Base-by-base conservation (phyloP, 1,284 basidiomycete genomes). In the Pseudozyma flocculosa region DNA sequence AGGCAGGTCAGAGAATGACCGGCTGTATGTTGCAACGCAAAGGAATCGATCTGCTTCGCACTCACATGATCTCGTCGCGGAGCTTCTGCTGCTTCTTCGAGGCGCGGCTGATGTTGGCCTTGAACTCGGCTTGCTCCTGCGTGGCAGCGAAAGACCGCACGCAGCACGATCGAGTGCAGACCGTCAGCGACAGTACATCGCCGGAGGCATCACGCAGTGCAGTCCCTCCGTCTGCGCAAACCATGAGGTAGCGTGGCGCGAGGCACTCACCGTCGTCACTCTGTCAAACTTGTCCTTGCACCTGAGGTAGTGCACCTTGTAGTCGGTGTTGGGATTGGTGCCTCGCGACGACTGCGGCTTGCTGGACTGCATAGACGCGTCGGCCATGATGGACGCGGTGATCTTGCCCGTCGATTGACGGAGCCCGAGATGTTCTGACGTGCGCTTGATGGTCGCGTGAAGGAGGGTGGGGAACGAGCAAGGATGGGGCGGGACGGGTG, bases 201-300 rank as follows among this genome's bases (percentile, higher is more conserved):
- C n/a, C n/a, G n/a, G n/a, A n/a, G n/a, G n/a, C n/a, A n/a, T n/a
- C n/a, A n/a, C n/a, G n/a, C n/a, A n/a, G n/a, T n/a, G n/a, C n/a
- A n/a, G n/a, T n/a, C n/a, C n/a, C n/a, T n/a, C n/a, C n/a, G n/a
- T n/a, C n/a, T n/a, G n/a, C n/a, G n/a, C n/a, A n/a, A n/a, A n/a
- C n/a, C n/a, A n/a, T n/a, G n/a, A n/a, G n/a, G n/a, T n/a, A n/a
- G n/a, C n/a, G n/a, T n/a, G n/a, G n/a, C n/a, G n/a, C n/a, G n/a
- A n/a, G n/a, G n/a, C n/a, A 41, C 40, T 41, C 40, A 41, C 40
- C 40, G 48, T 43, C 23, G 58, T 58, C 50, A 61, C 63, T 38
- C 63, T 58, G 36, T 66, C 58, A 55, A 48, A 66, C 49, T 66
- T 66, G 50, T 66, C 63, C 45, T 66, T 66, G 63, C 45, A 61